Percentiles rank a stretch among this genome's conserved stretches.
phyloP scores from a whole-genome alignment of 208 protist genomes.

The Crithidia bombi region DNA sequence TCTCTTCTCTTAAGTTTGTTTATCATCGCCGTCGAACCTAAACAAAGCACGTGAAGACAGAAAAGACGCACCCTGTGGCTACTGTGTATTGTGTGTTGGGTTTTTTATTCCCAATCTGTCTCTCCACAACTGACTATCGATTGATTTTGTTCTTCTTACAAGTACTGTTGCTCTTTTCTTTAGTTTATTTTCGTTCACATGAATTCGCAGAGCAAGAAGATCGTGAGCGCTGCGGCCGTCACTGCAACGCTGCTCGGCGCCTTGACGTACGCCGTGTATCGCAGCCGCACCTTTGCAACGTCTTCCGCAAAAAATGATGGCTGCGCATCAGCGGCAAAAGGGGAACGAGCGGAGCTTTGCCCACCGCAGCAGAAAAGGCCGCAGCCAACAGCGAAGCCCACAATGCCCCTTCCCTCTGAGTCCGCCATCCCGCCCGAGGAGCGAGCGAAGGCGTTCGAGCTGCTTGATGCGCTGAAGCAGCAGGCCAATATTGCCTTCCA shows the following conservation, averaged over 20 bases:
- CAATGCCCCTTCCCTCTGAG: conserved; percentile 28
- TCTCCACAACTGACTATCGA: background rate
- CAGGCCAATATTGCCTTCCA: conserved; percentile 71
- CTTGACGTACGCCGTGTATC: conserved; percentile 12
- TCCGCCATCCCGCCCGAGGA: conserved; percentile 24
- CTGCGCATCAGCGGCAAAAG: background rate
- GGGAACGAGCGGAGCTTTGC: no score
- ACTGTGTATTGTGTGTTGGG: no score
- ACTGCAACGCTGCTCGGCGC: conserved; percentile 25
- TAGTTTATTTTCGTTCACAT: background rate
- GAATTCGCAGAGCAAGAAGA: background rate
- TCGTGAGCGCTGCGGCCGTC: background rate
- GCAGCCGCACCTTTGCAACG: conserved; percentile 6
- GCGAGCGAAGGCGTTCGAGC: conserved; percentile 42
- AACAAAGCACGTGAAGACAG: no score
- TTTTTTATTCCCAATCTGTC: no score
- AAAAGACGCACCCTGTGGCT: no score
- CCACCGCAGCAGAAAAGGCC: background rate
- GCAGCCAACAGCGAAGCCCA: background rate
- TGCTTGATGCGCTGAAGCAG: conserved; percentile 57
- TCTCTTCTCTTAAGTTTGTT: no score
- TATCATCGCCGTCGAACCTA: no score
- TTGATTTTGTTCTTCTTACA: no score
- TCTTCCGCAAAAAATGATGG: background rate
- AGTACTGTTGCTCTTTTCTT: no score